A percentile compares a stretch with the other conserved stretches of the same genome.
Evolutionary conservation across 1,139 yeast genomes (phyloP).

Genomic region (Sugiyamaella grinbergsii): DNA sequence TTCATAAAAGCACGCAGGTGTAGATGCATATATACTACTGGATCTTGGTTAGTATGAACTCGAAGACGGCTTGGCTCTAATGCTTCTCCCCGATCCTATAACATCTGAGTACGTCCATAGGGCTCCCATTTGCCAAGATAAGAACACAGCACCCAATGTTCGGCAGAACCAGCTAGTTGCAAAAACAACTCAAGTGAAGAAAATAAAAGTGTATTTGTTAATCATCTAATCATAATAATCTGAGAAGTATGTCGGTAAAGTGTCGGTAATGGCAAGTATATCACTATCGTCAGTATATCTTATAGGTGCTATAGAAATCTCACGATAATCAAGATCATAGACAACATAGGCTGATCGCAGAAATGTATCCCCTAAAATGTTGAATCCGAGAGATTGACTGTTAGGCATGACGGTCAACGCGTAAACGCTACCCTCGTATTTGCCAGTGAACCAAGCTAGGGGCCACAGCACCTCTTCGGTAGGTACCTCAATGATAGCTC

Average conservation of each 20-base stretch:
- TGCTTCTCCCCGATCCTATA: too few relatives aligned
- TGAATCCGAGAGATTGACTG: constrained; percentile 33
- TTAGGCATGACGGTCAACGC: constrained; percentile 35
- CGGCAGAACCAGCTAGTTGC: too few relatives aligned
- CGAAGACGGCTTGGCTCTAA: too few relatives aligned
- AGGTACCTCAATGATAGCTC: constrained; percentile 49
- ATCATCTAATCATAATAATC: background rate
- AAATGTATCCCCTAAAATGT: constrained; percentile 71
- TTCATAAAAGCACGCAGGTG: too few relatives aligned
- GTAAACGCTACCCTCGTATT: constrained; percentile 25
- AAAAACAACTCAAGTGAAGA: too few relatives aligned
- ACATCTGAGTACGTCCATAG: too few relatives aligned
- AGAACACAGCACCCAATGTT: too few relatives aligned
- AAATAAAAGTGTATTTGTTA: background rate
- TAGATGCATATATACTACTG: too few relatives aligned
- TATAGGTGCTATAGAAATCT: constrained; percentile 51
- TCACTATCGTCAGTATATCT: constrained; percentile 22
- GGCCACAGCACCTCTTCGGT: constrained; percentile 43
- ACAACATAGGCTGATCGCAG: constrained; percentile 75
- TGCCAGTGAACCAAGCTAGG: constrained; percentile 30
- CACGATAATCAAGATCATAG: constrained; percentile 64
- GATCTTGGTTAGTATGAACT: too few relatives aligned
- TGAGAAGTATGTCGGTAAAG: constrained; percentile 21
- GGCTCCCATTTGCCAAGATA: too few relatives aligned
- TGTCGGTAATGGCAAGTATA: constrained; percentile 27